A percentile compares a stretch with the other conserved stretches of the same genome.
phyloP scores from a whole-genome alignment of 2,329 filamentous ascomycete species.

The Colletotrichum musae region DNA sequence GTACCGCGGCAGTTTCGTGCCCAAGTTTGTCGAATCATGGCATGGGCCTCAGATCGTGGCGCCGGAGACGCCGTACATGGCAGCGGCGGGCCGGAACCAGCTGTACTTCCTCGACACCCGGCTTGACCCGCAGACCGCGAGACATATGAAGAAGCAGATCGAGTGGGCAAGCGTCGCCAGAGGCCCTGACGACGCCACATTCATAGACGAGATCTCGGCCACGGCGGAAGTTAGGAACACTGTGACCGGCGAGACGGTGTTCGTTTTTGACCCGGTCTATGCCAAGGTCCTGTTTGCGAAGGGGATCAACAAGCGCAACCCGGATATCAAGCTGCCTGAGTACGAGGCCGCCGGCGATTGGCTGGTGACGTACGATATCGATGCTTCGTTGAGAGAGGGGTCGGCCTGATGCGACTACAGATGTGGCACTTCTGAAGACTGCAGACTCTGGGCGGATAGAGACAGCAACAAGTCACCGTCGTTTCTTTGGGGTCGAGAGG shows the following conservation, averaged over 20 bases:
- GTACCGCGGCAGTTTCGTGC: constrained; percentile 31
- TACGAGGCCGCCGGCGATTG: constrained; percentile 26
- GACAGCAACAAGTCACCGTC: too few species aligned
- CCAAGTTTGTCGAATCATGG: constrained; percentile 29
- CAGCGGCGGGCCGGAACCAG: constrained; percentile 31
- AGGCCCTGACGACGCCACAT: not conserved
- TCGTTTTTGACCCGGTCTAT: constrained; percentile 39
- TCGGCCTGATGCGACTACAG: too few species aligned
- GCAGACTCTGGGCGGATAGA: too few species aligned
- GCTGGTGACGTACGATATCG: constrained; percentile 27
- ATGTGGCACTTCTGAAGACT: too few species aligned
- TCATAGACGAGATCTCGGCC: constrained; percentile 25
- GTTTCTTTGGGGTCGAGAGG: too few species aligned
- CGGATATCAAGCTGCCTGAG: constrained; percentile 28
- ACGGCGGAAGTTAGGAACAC: constrained; percentile 18
- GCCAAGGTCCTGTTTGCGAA: constrained; percentile 37
- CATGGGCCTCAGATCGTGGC: constrained; percentile 39
- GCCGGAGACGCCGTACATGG: constrained; percentile 41
- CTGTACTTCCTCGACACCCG: constrained; percentile 42
- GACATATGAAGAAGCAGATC: constrained; percentile 39
- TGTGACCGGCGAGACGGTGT: constrained; percentile 24
- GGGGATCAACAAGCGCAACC: constrained; percentile 40
- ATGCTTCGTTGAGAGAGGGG: not conserved
- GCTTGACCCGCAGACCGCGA: constrained; percentile 23
- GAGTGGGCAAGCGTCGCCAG: constrained; percentile 8